Conservation (phyloP, 768 basidiomycete species). For the Calocybe indica region DNA sequence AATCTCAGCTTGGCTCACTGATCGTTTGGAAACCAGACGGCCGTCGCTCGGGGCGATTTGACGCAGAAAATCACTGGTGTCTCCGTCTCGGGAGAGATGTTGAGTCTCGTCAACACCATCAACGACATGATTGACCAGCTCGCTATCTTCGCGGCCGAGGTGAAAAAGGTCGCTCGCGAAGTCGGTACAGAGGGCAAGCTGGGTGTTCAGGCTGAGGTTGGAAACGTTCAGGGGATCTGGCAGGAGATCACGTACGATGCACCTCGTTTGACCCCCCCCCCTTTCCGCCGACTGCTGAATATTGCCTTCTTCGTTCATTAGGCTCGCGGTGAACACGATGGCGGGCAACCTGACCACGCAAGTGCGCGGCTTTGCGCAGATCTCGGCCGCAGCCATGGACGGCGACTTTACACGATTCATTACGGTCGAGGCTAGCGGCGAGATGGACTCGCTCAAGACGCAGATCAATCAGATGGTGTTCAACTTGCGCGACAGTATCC, state of each 20-base stretch:
- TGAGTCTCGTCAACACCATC: constrained; percentile 95
- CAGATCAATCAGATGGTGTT: constrained; percentile 99
- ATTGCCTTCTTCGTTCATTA: constrained; percentile 19
- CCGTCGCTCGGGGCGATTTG: constrained; percentile 90
- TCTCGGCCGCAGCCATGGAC: constrained; percentile 97
- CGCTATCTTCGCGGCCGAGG: constrained; percentile 50
- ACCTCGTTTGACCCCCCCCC: background rate
- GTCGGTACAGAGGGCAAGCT: constrained; percentile 99
- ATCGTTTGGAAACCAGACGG: constrained; percentile 37
- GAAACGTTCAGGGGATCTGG: constrained; percentile 97
- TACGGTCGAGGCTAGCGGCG: constrained; percentile 96
- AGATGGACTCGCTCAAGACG: constrained; percentile 99
- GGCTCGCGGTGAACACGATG: constrained; percentile 97
- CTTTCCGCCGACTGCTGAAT: background rate
- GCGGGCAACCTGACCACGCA: constrained; percentile 94
- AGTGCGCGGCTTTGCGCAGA: constrained; percentile 98
- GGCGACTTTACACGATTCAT: constrained; percentile 99
- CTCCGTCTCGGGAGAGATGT: constrained; percentile 91
- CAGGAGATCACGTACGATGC: constrained; percentile 89
- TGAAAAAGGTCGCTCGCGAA: constrained; percentile 95
- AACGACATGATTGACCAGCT: constrained; percentile 73
- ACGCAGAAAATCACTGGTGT: constrained; percentile 92
- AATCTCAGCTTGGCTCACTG: background rate
- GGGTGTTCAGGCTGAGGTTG: constrained; percentile 95
- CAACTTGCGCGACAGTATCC: constrained; percentile 92